These are phyloP conservation scores for Yamadazyma dendronema DNA, from an alignment of 1,139 yeast genomes.

Conservation along the genomic window DNA sequence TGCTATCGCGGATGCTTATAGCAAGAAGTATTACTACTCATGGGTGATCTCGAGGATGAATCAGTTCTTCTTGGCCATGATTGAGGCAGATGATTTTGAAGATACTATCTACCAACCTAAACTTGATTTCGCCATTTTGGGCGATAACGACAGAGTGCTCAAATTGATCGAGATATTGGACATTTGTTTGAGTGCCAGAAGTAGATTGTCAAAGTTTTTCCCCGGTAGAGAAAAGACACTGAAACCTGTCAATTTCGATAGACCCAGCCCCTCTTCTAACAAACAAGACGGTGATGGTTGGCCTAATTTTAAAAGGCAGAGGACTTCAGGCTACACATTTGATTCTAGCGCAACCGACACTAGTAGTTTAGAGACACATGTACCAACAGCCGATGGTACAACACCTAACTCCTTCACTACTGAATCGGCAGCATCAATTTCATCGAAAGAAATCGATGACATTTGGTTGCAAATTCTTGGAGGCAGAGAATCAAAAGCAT, in stretches of 20 bases:
- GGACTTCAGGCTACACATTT: background rate
- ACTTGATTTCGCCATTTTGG: conserved; percentile 12
- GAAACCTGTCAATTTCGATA: background rate
- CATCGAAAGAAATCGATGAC: conserved; percentile 6
- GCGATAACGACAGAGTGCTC: conserved; percentile 4
- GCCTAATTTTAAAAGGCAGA: background rate
- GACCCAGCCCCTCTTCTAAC: background rate
- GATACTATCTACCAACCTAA: conserved; percentile 3
- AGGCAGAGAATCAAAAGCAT: conserved; percentile 1
- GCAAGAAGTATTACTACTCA: conserved; percentile 15
- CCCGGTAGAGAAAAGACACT: background rate
- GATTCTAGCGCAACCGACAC: background rate
- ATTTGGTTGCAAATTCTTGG: conserved; percentile 10
- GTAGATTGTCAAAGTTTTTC: conserved; percentile 2
- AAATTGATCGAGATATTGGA: conserved; percentile 9
- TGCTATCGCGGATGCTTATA: conserved; percentile 12
- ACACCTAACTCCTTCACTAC: conserved; percentile 2
- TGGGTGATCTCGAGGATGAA: conserved; percentile 15
- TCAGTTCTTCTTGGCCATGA: conserved; percentile 4
- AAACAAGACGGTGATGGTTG: background rate
- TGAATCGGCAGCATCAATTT: background rate
- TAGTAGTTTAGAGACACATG: background rate
- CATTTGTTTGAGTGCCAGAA: conserved; percentile 9
- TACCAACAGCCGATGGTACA: background rate
- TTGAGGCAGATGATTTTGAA: conserved; percentile 10